phyloP scores from a whole-genome alignment of 345 rosid species.

The Erucastrum elatum region DNA sequence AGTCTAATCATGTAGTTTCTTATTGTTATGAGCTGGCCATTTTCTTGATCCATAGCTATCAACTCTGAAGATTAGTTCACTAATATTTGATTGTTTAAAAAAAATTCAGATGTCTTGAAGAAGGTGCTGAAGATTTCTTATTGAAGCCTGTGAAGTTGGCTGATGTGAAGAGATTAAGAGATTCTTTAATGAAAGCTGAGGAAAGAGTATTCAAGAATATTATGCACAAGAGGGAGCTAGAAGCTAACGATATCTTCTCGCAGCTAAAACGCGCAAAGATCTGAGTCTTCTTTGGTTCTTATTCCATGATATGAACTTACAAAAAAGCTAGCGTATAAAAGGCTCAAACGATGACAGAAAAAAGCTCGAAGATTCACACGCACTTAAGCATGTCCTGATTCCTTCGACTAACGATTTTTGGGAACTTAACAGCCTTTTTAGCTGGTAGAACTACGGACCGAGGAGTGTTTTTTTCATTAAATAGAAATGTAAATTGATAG shows the following conservation, averaged over 20 bases:
- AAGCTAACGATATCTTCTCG: slow-evolving; percentile 32
- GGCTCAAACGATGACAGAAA: not conserved
- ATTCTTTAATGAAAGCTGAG: slow-evolving; percentile 47
- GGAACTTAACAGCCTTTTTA: not conserved
- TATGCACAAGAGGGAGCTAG: slow-evolving; percentile 44
- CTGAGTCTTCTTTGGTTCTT: not conserved
- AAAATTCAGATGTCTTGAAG: slow-evolving; percentile 73
- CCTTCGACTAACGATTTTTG: slow-evolving; percentile 23
- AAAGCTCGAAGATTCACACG: not conserved
- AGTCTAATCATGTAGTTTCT: slow-evolving; percentile 12
- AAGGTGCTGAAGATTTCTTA: slow-evolving; percentile 89
- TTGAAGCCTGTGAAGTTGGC: slow-evolving; percentile 76
- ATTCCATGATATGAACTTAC: slow-evolving; percentile 6
- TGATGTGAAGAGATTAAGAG: slow-evolving; percentile 66
- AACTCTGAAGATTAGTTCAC: slow-evolving; percentile 10
- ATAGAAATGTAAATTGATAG: slow-evolving; percentile 31
- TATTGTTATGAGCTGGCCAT: slow-evolving; percentile 24
- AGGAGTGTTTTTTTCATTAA: not conserved
- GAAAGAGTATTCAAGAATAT: slow-evolving; percentile 29
- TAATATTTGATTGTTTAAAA: not conserved
- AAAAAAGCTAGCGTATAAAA: not conserved
- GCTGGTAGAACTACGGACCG: slow-evolving; percentile 14
- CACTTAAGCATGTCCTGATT: not conserved
- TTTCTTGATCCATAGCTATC: slow-evolving; percentile 19
- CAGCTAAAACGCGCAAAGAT: slow-evolving; percentile 37